Evolutionary conservation across 176 grass and related monocot genomes (phyloP), one percentile per base, ranked within the genome.

Genomic region (Oryza glaberrima): DNA sequence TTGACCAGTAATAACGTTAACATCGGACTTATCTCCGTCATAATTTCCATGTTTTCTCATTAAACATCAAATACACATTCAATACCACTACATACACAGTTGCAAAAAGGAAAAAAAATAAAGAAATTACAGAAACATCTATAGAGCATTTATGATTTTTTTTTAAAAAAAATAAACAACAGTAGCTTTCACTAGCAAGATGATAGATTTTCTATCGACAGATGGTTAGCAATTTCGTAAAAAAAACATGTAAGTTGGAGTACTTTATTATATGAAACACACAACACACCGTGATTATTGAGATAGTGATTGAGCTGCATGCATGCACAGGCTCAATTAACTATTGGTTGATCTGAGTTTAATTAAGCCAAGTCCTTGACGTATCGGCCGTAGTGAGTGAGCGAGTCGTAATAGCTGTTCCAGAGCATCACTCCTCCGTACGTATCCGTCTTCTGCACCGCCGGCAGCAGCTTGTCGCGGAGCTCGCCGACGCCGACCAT

Each of bases 361-460:
- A 52, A 16, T 52, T 15, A 83, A 40, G 61, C 82, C 28, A 65
- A 84, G 19, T 67, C 3, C 72, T 67, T 68, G 73, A 84, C 14
- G 9, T 28, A 41, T 47, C 47, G 17, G 34, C 82, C 51, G 46
- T 69, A 77, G 64, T 54, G 23, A 35, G 32, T 77, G 13, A 25
- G n/a, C n/a, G 67, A 71, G 38, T 85, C 67, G 40, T 25, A 77
- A 76, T 72, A 72, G 0, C 40, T 5, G 19, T 85, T 68, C 83
- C 83, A 79, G 25, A 79, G 38, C 75, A 85, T 72, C 75, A 79
- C 1, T 8, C 83, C 75, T 41, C 67, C 76, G 52, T 79, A 85
- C 67, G 63, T 79, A 25, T 32, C 23, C 17, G 28, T 45, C 26
- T 35, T 63, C 51, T 64, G 11, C 76, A 52, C 72, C 12, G 26